phyloP scores from a whole-genome alignment of 2,329 filamentous ascomycete genomes.

The Talaromyces sp. region DNA sequence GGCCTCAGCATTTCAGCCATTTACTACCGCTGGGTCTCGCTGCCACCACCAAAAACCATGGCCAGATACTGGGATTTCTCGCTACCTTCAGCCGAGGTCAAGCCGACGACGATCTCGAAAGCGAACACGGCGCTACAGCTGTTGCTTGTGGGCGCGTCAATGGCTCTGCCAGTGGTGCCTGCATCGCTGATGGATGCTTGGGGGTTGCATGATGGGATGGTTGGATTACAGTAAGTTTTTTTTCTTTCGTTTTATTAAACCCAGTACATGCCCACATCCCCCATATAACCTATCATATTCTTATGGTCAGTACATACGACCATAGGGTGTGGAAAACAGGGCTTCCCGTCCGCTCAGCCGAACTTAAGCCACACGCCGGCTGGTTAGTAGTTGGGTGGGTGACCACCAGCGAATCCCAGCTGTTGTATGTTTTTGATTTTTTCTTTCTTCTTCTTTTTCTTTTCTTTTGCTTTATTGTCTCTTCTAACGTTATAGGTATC shows the following conservation, averaged over 20 bases:
- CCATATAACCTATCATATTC: slow-evolving; percentile 1
- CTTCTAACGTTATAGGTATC: slow-evolving; percentile 49
- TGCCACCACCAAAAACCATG: slow-evolving; percentile 91
- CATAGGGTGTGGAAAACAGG: slow-evolving; percentile 44
- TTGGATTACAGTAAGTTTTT: slow-evolving; percentile 37
- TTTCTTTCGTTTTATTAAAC: background rate
- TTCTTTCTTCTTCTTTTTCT: slow-evolving; percentile 2
- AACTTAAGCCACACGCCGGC: slow-evolving; percentile 44
- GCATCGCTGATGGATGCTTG: slow-evolving; percentile 48
- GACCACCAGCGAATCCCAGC: slow-evolving; percentile 43
- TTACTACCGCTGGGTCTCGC: slow-evolving; percentile 91
- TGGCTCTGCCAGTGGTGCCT: slow-evolving; percentile 68
- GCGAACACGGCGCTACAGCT: slow-evolving; percentile 92
- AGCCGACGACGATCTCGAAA: slow-evolving; percentile 42
- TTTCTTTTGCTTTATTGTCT: background rate
- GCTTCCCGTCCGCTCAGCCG: slow-evolving; percentile 45
- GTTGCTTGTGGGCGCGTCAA: slow-evolving; percentile 75
- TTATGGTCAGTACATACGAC: slow-evolving; percentile 35
- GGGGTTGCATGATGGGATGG: slow-evolving; percentile 58
- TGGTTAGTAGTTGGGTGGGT: slow-evolving; percentile 45
- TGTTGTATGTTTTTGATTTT: slow-evolving; percentile 36
- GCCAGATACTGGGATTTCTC: slow-evolving; percentile 95
- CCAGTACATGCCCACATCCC: background rate
- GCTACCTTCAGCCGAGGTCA: slow-evolving; percentile 53
- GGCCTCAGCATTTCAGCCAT: slow-evolving; percentile 79